phyloP scores from a whole-genome alignment of 306 rosid species.

The Astragalus membranaceus region DNA sequence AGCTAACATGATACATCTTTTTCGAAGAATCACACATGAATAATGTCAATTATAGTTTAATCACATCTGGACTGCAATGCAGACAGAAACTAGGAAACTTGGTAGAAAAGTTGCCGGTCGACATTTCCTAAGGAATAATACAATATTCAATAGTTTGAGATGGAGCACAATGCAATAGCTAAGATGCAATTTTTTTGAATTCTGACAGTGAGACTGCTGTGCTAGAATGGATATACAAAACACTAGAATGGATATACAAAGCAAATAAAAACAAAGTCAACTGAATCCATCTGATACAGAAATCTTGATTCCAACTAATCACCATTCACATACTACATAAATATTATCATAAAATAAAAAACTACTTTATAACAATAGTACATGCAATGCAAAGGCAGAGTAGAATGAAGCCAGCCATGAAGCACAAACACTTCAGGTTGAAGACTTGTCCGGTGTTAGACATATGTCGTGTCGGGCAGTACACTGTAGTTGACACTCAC shows the following conservation, averaged over 20 bases:
- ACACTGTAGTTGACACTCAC: no score
- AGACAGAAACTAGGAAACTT: slow-evolving; percentile 1
- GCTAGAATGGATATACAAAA: not conserved
- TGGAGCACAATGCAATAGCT: not conserved
- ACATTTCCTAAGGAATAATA: not conserved
- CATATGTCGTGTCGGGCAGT: no score
- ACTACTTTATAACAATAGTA: not conserved
- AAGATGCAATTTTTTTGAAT: not conserved
- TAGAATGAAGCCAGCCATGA: not conserved
- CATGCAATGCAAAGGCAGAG: not conserved
- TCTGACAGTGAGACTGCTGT: not conserved
- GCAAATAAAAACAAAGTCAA: not conserved
- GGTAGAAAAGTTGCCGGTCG: not conserved
- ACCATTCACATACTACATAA: not conserved
- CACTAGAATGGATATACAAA: not conserved
- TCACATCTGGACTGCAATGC: not conserved
- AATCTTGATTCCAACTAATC: not conserved
- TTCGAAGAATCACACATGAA: not conserved
- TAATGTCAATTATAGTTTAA: not conserved
- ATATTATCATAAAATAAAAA: not conserved
- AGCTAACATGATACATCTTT: not conserved
- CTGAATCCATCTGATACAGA: slow-evolving; percentile 7
- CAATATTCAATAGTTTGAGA: not conserved
- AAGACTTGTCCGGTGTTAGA: no score
- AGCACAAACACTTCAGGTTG: no score